phyloP scores from a whole-genome alignment of 2,329 filamentous ascomycete species.

The Polytolypa hystricis region DNA sequence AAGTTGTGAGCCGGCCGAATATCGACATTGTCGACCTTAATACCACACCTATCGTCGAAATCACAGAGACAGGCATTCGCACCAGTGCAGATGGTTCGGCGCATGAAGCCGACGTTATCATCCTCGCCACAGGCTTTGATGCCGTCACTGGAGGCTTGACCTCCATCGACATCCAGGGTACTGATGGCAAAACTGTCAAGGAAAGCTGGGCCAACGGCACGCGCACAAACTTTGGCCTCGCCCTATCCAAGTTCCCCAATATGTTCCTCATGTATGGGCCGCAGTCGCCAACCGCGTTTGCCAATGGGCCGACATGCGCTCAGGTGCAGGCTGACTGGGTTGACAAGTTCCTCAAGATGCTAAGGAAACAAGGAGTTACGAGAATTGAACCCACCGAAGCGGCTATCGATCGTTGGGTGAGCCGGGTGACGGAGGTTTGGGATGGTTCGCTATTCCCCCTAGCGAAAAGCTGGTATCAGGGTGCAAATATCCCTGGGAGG shows the following conservation, averaged over 20 bases:
- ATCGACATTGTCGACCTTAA: conserved; percentile 39
- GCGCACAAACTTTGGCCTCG: conserved; percentile 32
- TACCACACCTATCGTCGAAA: conserved; percentile 29
- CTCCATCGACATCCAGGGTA: conserved; percentile 22
- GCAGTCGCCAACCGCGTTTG: neutral
- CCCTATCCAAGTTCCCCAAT: conserved; percentile 34
- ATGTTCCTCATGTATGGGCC: conserved; percentile 16
- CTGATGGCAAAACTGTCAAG: conserved; percentile 18
- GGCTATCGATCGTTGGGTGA: too few relatives aligned
- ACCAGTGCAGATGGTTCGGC: conserved; percentile 25
- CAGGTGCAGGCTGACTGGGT: too few relatives aligned
- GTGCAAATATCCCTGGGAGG: too few relatives aligned
- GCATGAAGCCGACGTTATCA: conserved; percentile 30
- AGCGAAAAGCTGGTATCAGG: too few relatives aligned
- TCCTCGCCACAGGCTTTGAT: conserved; percentile 34
- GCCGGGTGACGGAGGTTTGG: too few relatives aligned
- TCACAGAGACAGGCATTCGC: conserved; percentile 31
- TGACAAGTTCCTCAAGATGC: too few relatives aligned
- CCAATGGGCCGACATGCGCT: conserved; percentile 1
- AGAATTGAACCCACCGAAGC: too few relatives aligned
- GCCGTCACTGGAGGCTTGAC: conserved; percentile 27
- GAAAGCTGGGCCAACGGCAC: conserved; percentile 27
- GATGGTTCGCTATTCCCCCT: too few relatives aligned
- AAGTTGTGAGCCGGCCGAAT: conserved; percentile 37
- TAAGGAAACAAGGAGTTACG: too few relatives aligned